Conservation (phyloP, 2,329 filamentous ascomycete genomes). For the Penicillium sp. region DNA sequence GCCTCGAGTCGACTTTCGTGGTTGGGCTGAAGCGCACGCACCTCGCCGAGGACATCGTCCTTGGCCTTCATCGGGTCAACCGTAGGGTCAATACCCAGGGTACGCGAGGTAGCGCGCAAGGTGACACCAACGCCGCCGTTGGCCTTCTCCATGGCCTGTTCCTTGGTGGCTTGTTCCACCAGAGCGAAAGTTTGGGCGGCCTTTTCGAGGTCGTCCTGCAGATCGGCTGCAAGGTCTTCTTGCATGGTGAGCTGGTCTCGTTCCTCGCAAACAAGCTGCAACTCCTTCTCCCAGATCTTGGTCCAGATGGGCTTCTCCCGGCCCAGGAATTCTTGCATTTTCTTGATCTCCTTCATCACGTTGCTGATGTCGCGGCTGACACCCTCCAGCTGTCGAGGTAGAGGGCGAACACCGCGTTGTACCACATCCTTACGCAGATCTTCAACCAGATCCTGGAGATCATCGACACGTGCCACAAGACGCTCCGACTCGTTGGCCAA, state of each 20-base stretch:
- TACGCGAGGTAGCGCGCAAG: constrained; percentile 57
- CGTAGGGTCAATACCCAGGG: constrained; percentile 53
- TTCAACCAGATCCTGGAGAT: constrained; percentile 95
- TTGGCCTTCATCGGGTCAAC: constrained; percentile 81
- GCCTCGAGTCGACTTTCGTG: constrained; percentile 92
- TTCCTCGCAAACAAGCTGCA: constrained; percentile 94
- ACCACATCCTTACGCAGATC: constrained; percentile 98
- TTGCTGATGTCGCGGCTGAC: constrained; percentile 86
- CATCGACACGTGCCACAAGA: constrained; percentile 89
- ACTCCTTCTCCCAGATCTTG: constrained; percentile 98
- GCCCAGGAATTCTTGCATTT: constrained; percentile 89
- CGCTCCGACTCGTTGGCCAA: constrained; percentile 86
- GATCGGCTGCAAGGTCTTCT: constrained; percentile 89
- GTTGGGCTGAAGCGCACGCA: constrained; percentile 89
- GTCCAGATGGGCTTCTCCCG: constrained; percentile 96
- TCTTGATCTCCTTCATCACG: constrained; percentile 85
- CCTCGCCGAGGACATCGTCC: constrained; percentile 88
- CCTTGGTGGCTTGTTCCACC: constrained; percentile 97
- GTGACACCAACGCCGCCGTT: constrained; percentile 44
- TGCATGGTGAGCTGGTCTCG: constrained; percentile 93
- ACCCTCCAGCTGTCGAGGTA: constrained; percentile 84
- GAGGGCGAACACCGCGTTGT: constrained; percentile 83
- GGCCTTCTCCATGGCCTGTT: constrained; percentile 77
- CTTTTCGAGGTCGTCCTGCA: constrained; percentile 94
- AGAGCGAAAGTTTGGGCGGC: constrained; percentile 90